Percentiles rank a stretch among this genome's conserved stretches.
phyloP scores from a whole-genome alignment of 1,284 basidiomycete species.

The Moesziomyces globuligerus region DNA sequence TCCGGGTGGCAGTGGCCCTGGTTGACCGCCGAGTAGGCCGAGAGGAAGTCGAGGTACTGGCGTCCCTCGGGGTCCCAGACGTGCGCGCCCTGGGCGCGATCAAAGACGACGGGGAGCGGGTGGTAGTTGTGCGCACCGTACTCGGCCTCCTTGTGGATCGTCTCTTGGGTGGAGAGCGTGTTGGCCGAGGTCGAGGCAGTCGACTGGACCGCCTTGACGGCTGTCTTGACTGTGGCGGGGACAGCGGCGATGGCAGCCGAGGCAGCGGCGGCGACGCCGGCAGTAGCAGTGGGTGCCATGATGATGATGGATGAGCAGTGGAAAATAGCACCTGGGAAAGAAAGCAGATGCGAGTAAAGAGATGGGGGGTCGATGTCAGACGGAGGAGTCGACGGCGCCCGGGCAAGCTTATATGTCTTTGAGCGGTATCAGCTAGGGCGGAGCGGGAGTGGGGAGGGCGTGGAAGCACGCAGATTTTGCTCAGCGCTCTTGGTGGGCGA shows the following conservation, averaged over 20 bases:
- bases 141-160: constrained; percentile 84
- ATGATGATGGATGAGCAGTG: background rate
- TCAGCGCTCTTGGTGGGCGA: background rate
- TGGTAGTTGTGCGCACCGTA: constrained; percentile 90
- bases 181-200: constrained; percentile 32
- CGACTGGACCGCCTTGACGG: constrained; percentile 26
- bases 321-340: background rate
- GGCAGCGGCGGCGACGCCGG: constrained; percentile 21
- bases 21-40: constrained; percentile 88
- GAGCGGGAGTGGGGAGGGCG: too few relatives aligned
- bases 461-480: constrained; percentile 14
- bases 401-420: constrained; percentile 22
- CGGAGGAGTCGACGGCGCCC: background rate
- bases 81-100: constrained; percentile 86
- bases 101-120: constrained; percentile 93
- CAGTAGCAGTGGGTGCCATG: constrained; percentile 53
- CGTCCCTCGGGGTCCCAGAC: constrained; percentile 94
- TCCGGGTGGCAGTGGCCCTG: constrained; percentile 94
- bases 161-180: constrained; percentile 71
- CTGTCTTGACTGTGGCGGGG: constrained; percentile 43
- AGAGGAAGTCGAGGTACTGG: constrained; percentile 78
- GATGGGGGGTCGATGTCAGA: background rate
- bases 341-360: background rate
- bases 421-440: background rate
- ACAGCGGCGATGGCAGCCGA: constrained; percentile 14